Evolutionary conservation across 2,329 filamentous ascomycete genomes (phyloP), one percentile per base, ranked within the genome.

Genomic region (Pseudocercospora macadamiae): DNA sequence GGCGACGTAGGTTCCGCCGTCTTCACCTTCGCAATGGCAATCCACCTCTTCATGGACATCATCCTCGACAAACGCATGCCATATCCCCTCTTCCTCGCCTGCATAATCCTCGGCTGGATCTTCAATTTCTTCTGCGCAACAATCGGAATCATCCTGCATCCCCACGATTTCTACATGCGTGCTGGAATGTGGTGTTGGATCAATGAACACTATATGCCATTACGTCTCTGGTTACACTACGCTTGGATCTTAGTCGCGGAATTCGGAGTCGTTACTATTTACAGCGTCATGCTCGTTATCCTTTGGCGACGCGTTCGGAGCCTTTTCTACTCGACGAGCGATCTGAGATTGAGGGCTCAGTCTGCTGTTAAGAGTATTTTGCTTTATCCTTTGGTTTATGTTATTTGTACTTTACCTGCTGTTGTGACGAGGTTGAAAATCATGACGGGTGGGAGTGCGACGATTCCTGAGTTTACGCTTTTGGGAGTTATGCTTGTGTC

Each of bases 181-280:
- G 86, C 86, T 28, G 84, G 83, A 8, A 81, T 84, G 14, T 89
- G 87, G 85, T 88, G 86, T 70, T 89, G 86, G 86, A 82, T 88
- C 62, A 83, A 83, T 61, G 73, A 77, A 7, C 73, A 79, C 16
- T 83, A 83, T 63, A 75, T 80, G 42, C 69, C 75, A 2, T 76
- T 86, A 6, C 83, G 86, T 42, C 76, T 89, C 0, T 80, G 80
- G 64, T 78, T 86, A 0, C 86, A 88, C 66, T 88, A 88, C 60
- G 73, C 87, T 23, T 88, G 83, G 82, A 86, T 88, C 57, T 86
- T 83, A 62, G 66, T 80, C 16, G 76, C 77, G 54, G 77, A 83
- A 62, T 80, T 82, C 61, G 77, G 79, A 7, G 80, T 78, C 18
- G 71, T 83, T 1, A 54, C 80, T 30, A 73, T 82, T 54, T 84